phyloP scores from a whole-genome alignment of 129 eudicot genomes.

The Flaveria brownii region DNA sequence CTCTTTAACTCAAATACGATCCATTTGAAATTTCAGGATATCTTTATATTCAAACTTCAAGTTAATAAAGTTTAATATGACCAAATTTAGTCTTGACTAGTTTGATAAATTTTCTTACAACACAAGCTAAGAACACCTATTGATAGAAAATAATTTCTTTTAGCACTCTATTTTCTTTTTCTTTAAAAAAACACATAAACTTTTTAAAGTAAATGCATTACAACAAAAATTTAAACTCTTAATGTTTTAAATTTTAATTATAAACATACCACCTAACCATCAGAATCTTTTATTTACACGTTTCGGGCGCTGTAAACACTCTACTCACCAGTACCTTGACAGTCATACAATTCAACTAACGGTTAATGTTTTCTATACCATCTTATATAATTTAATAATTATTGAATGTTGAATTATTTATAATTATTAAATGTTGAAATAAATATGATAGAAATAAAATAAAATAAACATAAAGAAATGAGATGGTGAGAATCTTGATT shows the following conservation, averaged over 20 bases:
- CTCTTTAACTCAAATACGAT: background rate
- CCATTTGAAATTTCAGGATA: background rate
- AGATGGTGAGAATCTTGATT: slow-evolving; percentile 19
- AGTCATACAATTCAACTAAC: background rate
- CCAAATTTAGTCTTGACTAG: background rate
- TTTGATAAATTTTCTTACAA: background rate
- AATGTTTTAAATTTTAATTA: too few species aligned
- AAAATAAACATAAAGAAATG: background rate
- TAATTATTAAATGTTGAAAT: background rate
- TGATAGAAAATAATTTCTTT: too few species aligned
- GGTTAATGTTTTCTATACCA: background rate
- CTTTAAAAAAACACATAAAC: too few species aligned
- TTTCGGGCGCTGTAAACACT: background rate
- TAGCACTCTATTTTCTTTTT: too few species aligned
- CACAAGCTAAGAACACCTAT: background rate
- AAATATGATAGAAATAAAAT: background rate
- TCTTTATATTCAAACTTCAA: background rate
- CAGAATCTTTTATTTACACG: too few species aligned
- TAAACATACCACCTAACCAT: too few species aligned
- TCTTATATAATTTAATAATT: background rate
- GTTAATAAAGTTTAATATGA: background rate
- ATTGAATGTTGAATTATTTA: background rate
- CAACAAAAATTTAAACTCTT: too few species aligned
- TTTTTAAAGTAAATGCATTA: too few species aligned
- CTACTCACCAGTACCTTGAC: background rate